These are phyloP conservation scores for Ophiostoma ulmi DNA, from an alignment of 2,329 filamentous ascomycete genomes.

Conservation along the genomic window DNA sequence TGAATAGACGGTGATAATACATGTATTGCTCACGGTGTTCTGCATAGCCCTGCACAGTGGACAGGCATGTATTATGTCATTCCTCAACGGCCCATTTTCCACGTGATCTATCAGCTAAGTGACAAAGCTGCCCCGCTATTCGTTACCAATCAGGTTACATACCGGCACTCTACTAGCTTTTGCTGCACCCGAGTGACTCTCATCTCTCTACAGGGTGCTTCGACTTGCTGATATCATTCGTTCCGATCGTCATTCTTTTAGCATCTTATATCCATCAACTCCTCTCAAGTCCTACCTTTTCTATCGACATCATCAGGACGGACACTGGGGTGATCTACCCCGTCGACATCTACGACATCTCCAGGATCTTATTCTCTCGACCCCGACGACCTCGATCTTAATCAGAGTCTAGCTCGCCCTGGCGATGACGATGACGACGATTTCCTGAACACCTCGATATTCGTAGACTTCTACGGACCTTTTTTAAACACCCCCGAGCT, in stretches of 20 bases:
- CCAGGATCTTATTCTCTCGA: not conserved
- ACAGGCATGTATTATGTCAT: not conserved
- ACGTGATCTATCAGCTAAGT: not conserved
- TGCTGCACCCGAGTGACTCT: slow-evolving; percentile 11
- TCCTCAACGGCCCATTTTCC: not conserved
- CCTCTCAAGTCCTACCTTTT: not conserved
- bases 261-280: not conserved
- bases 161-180: not conserved
- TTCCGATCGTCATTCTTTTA: not conserved
- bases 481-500: not conserved
- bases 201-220: not conserved
- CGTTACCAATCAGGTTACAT: not conserved
- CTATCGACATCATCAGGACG: not conserved
- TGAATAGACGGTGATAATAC: not conserved
- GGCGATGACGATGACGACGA: slow-evolving; percentile 14
- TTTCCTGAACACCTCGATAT: not conserved
- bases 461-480: not conserved
- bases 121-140: not conserved
- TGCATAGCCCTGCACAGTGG: not conserved
- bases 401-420: slow-evolving; percentile 8
- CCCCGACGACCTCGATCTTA: not conserved
- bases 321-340: not conserved
- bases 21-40: too few species aligned
- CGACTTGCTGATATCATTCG: slow-evolving; percentile 2
- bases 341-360: not conserved